Percentiles rank a stretch among this genome's conserved stretches.
These are phyloP conservation scores for Sugiyamaella sp. DNA, from an alignment of 1,139 yeast genomes.

Conservation along the genomic window DNA sequence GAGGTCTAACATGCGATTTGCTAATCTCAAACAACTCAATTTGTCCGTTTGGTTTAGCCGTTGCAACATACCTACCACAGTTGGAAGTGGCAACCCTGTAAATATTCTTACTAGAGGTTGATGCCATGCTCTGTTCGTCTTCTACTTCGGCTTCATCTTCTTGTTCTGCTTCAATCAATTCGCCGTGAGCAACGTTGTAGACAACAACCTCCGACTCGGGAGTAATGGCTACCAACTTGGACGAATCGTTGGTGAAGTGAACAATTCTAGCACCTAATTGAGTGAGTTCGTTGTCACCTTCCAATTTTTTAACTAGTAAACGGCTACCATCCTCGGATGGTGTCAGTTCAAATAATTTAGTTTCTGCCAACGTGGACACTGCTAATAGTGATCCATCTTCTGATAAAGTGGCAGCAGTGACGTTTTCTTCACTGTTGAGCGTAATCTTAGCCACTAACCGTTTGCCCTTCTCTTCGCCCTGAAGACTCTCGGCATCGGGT, in stretches of 20 bases:
- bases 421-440: slow-evolving; percentile 78
- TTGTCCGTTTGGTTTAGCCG: slow-evolving; percentile 66
- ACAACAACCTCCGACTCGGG: slow-evolving; percentile 65
- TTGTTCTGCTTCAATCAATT: slow-evolving; percentile 24
- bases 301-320: slow-evolving; percentile 23
- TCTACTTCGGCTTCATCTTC: slow-evolving; percentile 42
- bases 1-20: slow-evolving; percentile 18
- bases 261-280: slow-evolving; percentile 60
- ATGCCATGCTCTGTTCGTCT: slow-evolving; percentile 40
- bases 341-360: slow-evolving; percentile 66
- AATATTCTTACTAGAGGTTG: slow-evolving; percentile 37
- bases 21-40: slow-evolving; percentile 56
- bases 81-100: slow-evolving; percentile 55
- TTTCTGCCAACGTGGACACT: slow-evolving; percentile 69
- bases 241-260: slow-evolving; percentile 44
- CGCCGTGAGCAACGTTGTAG: slow-evolving; percentile 46
- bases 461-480: slow-evolving; percentile 40
- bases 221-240: slow-evolving; percentile 59
- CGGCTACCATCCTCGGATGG: slow-evolving; percentile 29
- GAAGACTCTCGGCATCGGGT: slow-evolving; percentile 38
- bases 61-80: slow-evolving; percentile 51
- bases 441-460: slow-evolving; percentile 66
- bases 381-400: slow-evolving; percentile 66
- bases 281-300: slow-evolving; percentile 43
- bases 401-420: slow-evolving; percentile 70